Conservation (phyloP, 371 early-diverging fungal genomes). For the Saksenaea vasiformis region DNA sequence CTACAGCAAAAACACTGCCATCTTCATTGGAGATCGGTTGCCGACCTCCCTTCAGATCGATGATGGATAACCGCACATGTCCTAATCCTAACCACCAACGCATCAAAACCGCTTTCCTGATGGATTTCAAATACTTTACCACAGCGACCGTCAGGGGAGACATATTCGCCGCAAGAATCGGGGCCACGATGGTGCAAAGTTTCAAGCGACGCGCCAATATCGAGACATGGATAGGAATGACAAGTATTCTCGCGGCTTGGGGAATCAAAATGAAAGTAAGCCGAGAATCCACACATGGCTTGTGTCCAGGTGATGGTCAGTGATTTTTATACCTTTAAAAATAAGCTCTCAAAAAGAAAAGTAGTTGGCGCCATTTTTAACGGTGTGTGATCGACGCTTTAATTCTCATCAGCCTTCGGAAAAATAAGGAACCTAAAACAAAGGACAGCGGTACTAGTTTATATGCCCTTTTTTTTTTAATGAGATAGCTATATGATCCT, state of each 20-base stretch:
- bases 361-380: too few relatives aligned
- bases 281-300: constrained; percentile 24
- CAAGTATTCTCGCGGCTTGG: background rate
- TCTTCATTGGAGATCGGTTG: constrained; percentile 16
- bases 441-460: too few relatives aligned
- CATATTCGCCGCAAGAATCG: background rate
- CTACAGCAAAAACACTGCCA: constrained; percentile 15
- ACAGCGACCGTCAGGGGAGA: background rate
- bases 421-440: too few relatives aligned
- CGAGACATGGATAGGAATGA: background rate
- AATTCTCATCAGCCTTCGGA: too few relatives aligned
- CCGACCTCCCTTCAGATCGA: constrained; percentile 23
- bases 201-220: background rate
- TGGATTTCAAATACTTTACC: background rate
- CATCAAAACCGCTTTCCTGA: background rate
- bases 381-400: background rate
- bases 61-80: constrained; percentile 25
- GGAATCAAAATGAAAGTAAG: constrained; percentile 22
- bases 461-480: too few relatives aligned
- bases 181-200: background rate
- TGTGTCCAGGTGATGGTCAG: background rate
- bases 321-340: background rate
- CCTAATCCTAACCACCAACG: constrained; percentile 12
- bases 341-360: too few relatives aligned
- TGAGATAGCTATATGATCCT: too few relatives aligned